Base-by-base conservation (phyloP, 257 asterid species). In the Plectranthus barbatus region DNA sequence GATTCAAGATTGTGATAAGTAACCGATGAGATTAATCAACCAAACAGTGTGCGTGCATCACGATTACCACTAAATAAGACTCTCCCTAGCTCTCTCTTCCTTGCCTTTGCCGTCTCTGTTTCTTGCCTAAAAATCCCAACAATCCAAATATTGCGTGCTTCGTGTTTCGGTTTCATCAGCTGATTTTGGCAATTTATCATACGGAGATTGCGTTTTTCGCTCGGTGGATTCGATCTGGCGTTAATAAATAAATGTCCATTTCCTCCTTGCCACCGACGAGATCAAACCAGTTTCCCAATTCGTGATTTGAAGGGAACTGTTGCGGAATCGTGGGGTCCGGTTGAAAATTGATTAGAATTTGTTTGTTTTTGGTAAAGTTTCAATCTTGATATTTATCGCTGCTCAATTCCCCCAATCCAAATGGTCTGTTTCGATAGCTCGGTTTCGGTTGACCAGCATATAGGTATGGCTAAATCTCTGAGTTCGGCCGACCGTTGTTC, bases 351-450 rank as follows among this genome's bases (percentile, higher is more conserved):
- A 49, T 62, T 62, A 55, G 1, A 24, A 57, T 77, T 50, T 53
- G 57, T 66, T 72, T 72, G 67, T 72, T 72, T 23, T 67, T 15
- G 75, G 51, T 72, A 65, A 71, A 74, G 78, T 69, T 70, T 77
- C 69, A 70, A 72, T 83, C 82, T 72, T 74, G 70, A 14, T 33
- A 46, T 41, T 60, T 45, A 19, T 24, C 10, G 20, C 61, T 59
- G 67, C 71, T 76, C 61, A 68, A 75, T 1, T 73, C 54, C 49
- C 64, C 50, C 37, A 67, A 79, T 69, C 82, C 95, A 85, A 77
- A 92, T 92, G 99, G 83, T 92, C 89, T 73, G 73, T 85, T 80
- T 84, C 72, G 80, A 72, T 34, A 68, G 79, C 83, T 77, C 82
- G 60, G 59, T 84, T 57, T 26, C 84, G 55, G 84, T 79, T 77